These are phyloP conservation scores for Antrodiella citrinella DNA, from an alignment of 768 basidiomycete species.

Conservation along the genomic window DNA sequence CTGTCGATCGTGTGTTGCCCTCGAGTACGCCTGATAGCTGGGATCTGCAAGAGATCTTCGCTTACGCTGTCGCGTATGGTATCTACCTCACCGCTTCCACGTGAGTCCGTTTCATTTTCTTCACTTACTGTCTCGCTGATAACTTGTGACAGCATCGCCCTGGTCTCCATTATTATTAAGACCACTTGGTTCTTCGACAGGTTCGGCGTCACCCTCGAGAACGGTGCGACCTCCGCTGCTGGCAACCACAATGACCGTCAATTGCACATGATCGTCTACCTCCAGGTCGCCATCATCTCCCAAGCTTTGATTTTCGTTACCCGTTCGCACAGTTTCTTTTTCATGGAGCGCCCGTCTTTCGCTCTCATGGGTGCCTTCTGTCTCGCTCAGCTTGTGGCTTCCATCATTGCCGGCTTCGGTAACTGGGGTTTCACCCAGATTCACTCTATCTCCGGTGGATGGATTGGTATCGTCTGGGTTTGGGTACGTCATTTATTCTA, in stretches of 20 bases:
- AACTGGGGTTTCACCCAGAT: constrained; percentile 94
- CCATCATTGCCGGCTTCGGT: constrained; percentile 91
- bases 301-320: constrained; percentile 97
- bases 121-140: constrained; percentile 10
- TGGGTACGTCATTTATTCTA: constrained; percentile 53
- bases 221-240: constrained; percentile 12
- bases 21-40: constrained; percentile 90
- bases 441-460: constrained; percentile 72
- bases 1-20: constrained; percentile 91
- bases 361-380: constrained; percentile 89
- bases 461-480: constrained; percentile 97
- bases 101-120: constrained; percentile 34
- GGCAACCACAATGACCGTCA: constrained; percentile 55
- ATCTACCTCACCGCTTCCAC: constrained; percentile 89
- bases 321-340: constrained; percentile 92
- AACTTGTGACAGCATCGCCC: constrained; percentile 43
- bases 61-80: constrained; percentile 93
- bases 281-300: constrained; percentile 98
- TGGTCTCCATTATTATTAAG: constrained; percentile 79
- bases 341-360: constrained; percentile 88
- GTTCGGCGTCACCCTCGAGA: constrained; percentile 62
- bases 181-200: constrained; percentile 85
- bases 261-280: constrained; percentile 86
- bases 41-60: constrained; percentile 95
- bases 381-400: constrained; percentile 88